These are phyloP conservation scores for Parachaetomium inaequale DNA, from an alignment of 495 filamentous ascomycete species.

Conservation along the genomic window DNA sequence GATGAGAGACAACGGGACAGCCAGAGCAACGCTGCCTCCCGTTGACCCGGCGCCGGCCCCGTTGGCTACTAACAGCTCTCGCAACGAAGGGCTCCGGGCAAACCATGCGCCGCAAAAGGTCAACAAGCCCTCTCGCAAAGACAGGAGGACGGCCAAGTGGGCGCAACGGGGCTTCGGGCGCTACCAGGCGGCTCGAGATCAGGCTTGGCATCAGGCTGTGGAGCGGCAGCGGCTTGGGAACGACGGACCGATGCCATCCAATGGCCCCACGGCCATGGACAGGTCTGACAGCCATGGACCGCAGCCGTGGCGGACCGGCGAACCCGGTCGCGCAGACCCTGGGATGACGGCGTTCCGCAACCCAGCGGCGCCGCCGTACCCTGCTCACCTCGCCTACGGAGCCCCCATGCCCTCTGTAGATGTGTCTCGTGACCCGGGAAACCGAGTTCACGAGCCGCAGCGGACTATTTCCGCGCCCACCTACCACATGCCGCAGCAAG, in stretches of 20 bases:
- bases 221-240: slow-evolving; percentile 27
- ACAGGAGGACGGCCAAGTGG: slow-evolving; percentile 25
- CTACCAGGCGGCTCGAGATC: slow-evolving; percentile 37
- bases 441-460: slow-evolving; percentile 4
- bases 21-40: not conserved
- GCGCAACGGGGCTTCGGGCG: slow-evolving; percentile 37
- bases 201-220: slow-evolving; percentile 34
- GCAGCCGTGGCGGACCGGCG: slow-evolving; percentile 10
- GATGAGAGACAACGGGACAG: not conserved
- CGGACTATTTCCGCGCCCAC: not conserved
- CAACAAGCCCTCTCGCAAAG: slow-evolving; percentile 25
- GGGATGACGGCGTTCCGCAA: not conserved
- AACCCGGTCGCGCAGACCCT: slow-evolving; percentile 2
- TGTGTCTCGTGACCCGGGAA: not conserved
- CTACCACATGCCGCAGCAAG: slow-evolving; percentile 11
- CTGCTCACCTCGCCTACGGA: slow-evolving; percentile 1
- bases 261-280: slow-evolving; percentile 1
- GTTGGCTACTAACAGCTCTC: not conserved
- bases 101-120: slow-evolving; percentile 14
- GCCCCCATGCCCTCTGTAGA: not conserved
- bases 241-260: slow-evolving; percentile 8
- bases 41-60: not conserved
- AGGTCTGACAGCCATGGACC: slow-evolving; percentile 12
- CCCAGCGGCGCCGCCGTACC: slow-evolving; percentile 6
- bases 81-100: not conserved